Conservation (phyloP, 75 land plant genomes). For the Adiantum capillusveneris region DNA sequence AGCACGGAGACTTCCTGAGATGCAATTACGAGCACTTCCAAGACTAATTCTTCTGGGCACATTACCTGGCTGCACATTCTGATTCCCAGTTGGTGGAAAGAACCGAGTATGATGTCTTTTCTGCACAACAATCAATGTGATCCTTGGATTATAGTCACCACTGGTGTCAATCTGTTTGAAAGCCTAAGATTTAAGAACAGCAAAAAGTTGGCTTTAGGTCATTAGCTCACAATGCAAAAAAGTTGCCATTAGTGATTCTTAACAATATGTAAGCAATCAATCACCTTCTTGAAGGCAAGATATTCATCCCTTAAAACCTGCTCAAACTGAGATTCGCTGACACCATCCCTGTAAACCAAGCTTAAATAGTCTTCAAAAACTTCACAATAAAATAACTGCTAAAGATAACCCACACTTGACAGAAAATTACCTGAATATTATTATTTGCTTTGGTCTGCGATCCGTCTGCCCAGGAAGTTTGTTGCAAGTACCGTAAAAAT, state of each 20-base stretch:
- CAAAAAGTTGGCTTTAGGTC: neutral
- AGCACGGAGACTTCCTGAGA: no score
- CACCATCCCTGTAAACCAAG: constrained; percentile 68
- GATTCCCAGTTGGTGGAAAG: constrained; percentile 31
- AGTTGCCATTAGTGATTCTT: no score
- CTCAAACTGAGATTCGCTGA: constrained; percentile 82
- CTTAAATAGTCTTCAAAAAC: no score
- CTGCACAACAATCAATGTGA: constrained; percentile 76
- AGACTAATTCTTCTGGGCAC: no score
- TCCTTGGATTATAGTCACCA: constrained; percentile 42
- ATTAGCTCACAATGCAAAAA: neutral
- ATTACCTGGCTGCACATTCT: constrained; percentile 52
- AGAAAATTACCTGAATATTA: constrained; percentile 76
- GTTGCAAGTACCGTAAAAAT: constrained; percentile 40
- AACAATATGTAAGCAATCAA: neutral
- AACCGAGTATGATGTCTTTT: constrained; percentile 88
- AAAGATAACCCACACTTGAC: neutral
- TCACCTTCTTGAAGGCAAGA: constrained; percentile 61
- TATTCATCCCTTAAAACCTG: constrained; percentile 74
- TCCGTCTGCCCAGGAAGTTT: constrained; percentile 6
- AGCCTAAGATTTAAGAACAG: constrained; percentile 35
- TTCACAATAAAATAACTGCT: neutral
- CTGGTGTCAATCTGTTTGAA: constrained; percentile 37
- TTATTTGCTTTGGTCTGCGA: constrained; percentile 59
- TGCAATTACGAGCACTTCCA: no score